Evolutionary conservation across 805 yeast genomes (phyloP).

Genomic region (Candida sakaeoensis): DNA sequence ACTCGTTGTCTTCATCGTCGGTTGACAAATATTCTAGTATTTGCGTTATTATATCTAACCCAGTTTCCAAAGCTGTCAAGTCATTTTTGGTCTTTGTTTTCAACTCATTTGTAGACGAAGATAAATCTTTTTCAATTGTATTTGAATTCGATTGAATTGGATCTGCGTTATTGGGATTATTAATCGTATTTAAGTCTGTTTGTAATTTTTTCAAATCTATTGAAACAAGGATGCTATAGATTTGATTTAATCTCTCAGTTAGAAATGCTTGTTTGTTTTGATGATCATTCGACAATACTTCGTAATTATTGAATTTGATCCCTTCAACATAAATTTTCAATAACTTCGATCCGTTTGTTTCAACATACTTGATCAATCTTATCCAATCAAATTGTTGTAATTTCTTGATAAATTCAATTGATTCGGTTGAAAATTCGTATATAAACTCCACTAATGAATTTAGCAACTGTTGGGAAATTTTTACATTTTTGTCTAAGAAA

Average conservation of each 20-base stretch:
- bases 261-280: constrained; percentile 17
- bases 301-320: constrained; percentile 39
- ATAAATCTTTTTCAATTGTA: constrained; percentile 9
- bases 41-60: constrained; percentile 75
- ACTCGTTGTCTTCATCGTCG: constrained; percentile 18
- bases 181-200: constrained; percentile 17
- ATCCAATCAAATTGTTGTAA: constrained; percentile 17
- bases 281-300: constrained; percentile 19
- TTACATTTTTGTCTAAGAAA: constrained; percentile 5
- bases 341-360: constrained; percentile 13
- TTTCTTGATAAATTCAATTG: constrained; percentile 46
- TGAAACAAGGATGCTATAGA: constrained; percentile 20
- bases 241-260: constrained; percentile 18
- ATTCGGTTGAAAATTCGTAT: constrained; percentile 59
- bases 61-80: constrained; percentile 62
- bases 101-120: constrained; percentile 10
- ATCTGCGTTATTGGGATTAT: constrained; percentile 30
- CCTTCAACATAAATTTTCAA: constrained; percentile 39
- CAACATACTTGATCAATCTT: constrained; percentile 5
- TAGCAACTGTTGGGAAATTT: constrained; percentile 41
- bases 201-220: constrained; percentile 32
- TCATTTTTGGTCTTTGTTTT: constrained; percentile 45
- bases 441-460: constrained; percentile 54
- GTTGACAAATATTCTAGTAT: constrained; percentile 54
- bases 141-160: constrained; percentile 22